Evolutionary conservation across 2,329 filamentous ascomycete species (phyloP).

Genomic region (Cordyceps javanica): DNA sequence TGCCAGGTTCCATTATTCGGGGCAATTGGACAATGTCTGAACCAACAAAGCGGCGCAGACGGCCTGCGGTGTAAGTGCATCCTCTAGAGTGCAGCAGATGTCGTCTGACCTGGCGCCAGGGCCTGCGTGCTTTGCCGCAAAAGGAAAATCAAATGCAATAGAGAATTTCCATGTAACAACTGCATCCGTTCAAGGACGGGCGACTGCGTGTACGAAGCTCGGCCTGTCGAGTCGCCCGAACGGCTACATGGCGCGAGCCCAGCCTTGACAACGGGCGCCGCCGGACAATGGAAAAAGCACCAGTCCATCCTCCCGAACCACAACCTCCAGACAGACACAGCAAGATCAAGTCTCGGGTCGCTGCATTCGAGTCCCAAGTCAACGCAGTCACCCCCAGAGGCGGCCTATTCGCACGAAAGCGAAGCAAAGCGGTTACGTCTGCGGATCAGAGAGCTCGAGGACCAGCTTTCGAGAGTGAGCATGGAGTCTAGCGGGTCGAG

Average conservation of each 20-base stretch:
- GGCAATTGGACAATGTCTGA: background rate
- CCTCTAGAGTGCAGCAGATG: background rate
- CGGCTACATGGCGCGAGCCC: background rate
- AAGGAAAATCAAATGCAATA: slow-evolving; percentile 40
- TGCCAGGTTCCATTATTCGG: background rate
- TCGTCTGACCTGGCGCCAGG: slow-evolving; percentile 17
- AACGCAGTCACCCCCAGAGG: slow-evolving; percentile 9
- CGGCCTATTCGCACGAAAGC: slow-evolving; percentile 14
- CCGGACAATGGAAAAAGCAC: background rate
- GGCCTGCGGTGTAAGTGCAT: slow-evolving; percentile 12
- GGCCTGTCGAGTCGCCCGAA: slow-evolving; percentile 4
- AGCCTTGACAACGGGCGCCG: background rate
- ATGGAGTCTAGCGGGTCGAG: background rate
- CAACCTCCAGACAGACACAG: background rate
- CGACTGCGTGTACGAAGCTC: slow-evolving; percentile 28
- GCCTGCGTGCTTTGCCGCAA: slow-evolving; percentile 36
- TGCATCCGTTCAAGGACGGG: slow-evolving; percentile 32
- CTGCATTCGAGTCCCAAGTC: background rate
- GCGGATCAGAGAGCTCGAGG: slow-evolving; percentile 38
- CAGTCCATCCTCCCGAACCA: background rate
- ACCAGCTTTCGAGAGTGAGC: slow-evolving; percentile 27
- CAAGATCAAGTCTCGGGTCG: background rate
- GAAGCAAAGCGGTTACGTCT: slow-evolving; percentile 13
- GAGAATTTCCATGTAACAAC: slow-evolving; percentile 34
- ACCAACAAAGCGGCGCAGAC: slow-evolving; percentile 5